These are phyloP conservation scores for Zygosaccharomyces gambellarensis DNA, from an alignment of 805 yeast genomes.

Conservation along the genomic window DNA sequence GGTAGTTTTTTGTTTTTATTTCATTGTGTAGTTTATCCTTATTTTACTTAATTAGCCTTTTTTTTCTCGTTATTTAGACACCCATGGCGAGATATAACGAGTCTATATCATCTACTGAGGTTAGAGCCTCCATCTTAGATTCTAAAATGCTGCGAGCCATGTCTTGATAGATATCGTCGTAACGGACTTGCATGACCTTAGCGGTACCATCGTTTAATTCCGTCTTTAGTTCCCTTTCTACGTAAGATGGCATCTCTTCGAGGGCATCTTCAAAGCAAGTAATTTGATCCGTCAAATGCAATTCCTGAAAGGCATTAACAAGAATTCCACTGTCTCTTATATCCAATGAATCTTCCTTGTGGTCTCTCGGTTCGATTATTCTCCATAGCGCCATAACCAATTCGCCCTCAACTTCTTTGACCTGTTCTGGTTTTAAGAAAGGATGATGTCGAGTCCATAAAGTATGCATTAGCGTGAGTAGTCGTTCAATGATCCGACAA, in stretches of 20 bases:
- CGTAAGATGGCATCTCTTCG: conserved; percentile 42
- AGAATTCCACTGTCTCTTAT: conserved; percentile 25
- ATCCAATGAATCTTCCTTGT: conserved; percentile 15
- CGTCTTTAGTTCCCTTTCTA: conserved; percentile 35
- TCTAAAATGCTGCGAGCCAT: conserved; percentile 68
- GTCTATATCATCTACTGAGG: conserved; percentile 77
- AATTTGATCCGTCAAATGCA: conserved; percentile 24
- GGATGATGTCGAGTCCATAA: conserved; percentile 20
- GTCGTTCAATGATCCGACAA: conserved; percentile 21
- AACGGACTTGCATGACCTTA: conserved; percentile 24
- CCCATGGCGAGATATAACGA: conserved; percentile 65
- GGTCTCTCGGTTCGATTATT: conserved; percentile 33
- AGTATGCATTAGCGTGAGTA: conserved; percentile 16
- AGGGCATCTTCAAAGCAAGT: conserved; percentile 37
- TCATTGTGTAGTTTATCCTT: conserved; percentile 10
- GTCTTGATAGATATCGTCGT: conserved; percentile 40
- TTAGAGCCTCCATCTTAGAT: conserved; percentile 38
- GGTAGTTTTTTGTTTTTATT: conserved; percentile 6
- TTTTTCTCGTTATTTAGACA: conserved; percentile 8
- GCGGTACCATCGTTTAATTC: conserved; percentile 31
- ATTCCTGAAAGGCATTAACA: conserved; percentile 36
- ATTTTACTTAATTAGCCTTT: conserved; percentile 2
- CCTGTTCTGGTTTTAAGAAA: conserved; percentile 16
- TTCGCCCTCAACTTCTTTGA: conserved; percentile 39
- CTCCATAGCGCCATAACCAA: conserved; percentile 48